These are phyloP conservation scores for Helicocarpus griseus DNA, from an alignment of 2,329 filamentous ascomycete species.

Conservation along the genomic window DNA sequence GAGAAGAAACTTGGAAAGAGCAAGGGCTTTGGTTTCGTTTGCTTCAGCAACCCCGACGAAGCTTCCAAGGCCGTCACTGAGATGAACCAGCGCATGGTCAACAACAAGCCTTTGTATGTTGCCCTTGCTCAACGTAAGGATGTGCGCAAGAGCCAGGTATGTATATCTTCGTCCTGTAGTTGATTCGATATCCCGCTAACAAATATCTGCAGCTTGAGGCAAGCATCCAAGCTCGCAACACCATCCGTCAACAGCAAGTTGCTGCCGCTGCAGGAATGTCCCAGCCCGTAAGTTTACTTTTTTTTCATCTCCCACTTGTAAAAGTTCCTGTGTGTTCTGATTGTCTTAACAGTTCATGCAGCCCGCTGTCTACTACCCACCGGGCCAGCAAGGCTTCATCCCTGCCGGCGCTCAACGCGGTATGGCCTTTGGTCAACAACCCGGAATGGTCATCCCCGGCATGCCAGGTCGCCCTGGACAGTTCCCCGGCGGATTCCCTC, in stretches of 20 bases:
- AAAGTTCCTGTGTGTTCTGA: not conserved
- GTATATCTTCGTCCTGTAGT: conserved; percentile 6
- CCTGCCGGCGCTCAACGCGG: conserved; percentile 45
- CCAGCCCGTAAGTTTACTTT: conserved; percentile 38
- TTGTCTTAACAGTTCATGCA: conserved; percentile 57
- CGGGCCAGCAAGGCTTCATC: conserved; percentile 53
- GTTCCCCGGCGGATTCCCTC: conserved; percentile 71
- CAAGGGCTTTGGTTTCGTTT: conserved; percentile 99
- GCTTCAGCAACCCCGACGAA: conserved; percentile 98
- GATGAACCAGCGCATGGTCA: conserved; percentile 99
- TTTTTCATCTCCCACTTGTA: conserved; percentile 10
- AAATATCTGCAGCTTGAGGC: conserved; percentile 60
- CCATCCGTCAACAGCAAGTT: conserved; percentile 95
- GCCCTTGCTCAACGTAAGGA: conserved; percentile 98
- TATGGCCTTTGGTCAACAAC: conserved; percentile 51
- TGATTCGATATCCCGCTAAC: not conserved
- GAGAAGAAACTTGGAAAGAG: conserved; percentile 76
- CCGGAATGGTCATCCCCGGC: conserved; percentile 50
- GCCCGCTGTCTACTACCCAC: conserved; percentile 83
- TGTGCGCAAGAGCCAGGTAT: conserved; percentile 84
- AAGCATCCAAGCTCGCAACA: conserved; percentile 97
- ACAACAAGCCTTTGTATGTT: conserved; percentile 93
- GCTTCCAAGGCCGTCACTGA: conserved; percentile 98
- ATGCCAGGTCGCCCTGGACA: conserved; percentile 77
- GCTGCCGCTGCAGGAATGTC: conserved; percentile 83